Conservation (phyloP, 352 stramenopile genomes). For the Saprolegnia parasitica region DNA sequence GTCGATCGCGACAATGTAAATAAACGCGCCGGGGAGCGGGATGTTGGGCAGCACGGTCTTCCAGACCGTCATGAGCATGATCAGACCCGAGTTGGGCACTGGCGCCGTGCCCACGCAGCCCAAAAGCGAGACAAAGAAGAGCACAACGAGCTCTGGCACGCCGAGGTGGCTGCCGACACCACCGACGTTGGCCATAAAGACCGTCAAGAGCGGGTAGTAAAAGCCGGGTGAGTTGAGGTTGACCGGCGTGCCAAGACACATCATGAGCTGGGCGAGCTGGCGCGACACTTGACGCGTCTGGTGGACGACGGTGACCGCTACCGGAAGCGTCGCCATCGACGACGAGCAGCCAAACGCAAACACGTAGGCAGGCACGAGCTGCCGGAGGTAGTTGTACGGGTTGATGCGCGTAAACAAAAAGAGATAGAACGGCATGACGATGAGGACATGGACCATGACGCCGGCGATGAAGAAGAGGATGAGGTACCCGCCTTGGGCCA, state of each 20-base stretch:
- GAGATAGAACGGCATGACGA: constrained; percentile 57
- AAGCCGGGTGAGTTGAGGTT: constrained; percentile 38
- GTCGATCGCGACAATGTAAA: constrained; percentile 48
- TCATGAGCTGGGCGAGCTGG: constrained; percentile 35
- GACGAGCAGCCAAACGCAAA: constrained; percentile 66
- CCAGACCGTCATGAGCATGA: constrained; percentile 68
- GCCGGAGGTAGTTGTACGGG: constrained; percentile 62
- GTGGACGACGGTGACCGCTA: constrained; percentile 59
- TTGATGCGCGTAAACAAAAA: constrained; percentile 51
- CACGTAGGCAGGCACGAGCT: constrained; percentile 66
- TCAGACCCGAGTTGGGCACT: constrained; percentile 49
- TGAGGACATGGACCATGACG: constrained; percentile 56
- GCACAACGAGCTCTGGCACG: constrained; percentile 35
- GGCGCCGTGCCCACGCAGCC: constrained; percentile 56
- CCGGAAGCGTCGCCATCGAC: constrained; percentile 63
- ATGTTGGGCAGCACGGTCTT: constrained; percentile 51
- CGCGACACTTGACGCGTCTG: constrained; percentile 28
- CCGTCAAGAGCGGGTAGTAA: constrained; percentile 38
- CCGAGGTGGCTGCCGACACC: constrained; percentile 57
- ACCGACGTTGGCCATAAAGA: constrained; percentile 32
- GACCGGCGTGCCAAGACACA: constrained; percentile 38
- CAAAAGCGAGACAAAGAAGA: constrained; percentile 45
- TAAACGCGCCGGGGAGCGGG: constrained; percentile 29
- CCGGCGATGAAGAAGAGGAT: constrained; percentile 35
- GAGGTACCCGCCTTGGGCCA: constrained; percentile 43